Evolutionary conservation across 2,329 filamentous ascomycete species (phyloP).

Genomic region (Aspergillus sp.): DNA sequence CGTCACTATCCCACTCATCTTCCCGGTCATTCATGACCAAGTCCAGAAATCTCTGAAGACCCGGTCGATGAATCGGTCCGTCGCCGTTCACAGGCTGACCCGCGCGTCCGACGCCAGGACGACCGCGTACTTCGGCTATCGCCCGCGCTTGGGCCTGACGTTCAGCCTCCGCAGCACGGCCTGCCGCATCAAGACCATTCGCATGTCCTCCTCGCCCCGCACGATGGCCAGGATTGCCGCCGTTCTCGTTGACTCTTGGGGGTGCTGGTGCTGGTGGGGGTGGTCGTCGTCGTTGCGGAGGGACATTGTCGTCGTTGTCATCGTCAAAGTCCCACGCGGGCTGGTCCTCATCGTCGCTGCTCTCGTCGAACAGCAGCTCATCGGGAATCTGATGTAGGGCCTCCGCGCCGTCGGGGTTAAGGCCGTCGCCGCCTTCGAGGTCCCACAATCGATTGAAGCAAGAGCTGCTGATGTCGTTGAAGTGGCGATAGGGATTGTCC

Average conservation of each 20-base stretch:
- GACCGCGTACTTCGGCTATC: slow-evolving; percentile 36
- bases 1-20: slow-evolving; percentile 61
- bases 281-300: slow-evolving; percentile 24
- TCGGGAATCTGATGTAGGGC: slow-evolving; percentile 40
- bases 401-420: slow-evolving; percentile 42
- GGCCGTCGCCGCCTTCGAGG: slow-evolving; percentile 72
- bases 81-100: slow-evolving; percentile 8
- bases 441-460: slow-evolving; percentile 93
- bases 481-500: slow-evolving; percentile 82
- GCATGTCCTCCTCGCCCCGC: slow-evolving; percentile 25
- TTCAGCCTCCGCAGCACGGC: slow-evolving; percentile 37
- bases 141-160: slow-evolving; percentile 38
- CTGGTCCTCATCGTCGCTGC: slow-evolving; percentile 26
- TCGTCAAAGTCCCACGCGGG: slow-evolving; percentile 23
- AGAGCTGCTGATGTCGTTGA: slow-evolving; percentile 66
- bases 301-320: slow-evolving; percentile 24
- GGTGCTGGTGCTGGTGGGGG: slow-evolving; percentile 43
- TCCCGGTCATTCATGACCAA: slow-evolving; percentile 54
- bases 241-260: slow-evolving; percentile 31
- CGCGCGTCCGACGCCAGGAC: slow-evolving; percentile 18
- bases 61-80: slow-evolving; percentile 19
- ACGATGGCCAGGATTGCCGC: slow-evolving; percentile 25
- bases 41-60: slow-evolving; percentile 53
- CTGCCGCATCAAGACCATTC: slow-evolving; percentile 31
- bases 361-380: slow-evolving; percentile 39